Evolutionary conservation across 805 yeast genomes (phyloP), one percentile per base, ranked within the genome.

Genomic region (Cyberlindnera suaveolens): DNA sequence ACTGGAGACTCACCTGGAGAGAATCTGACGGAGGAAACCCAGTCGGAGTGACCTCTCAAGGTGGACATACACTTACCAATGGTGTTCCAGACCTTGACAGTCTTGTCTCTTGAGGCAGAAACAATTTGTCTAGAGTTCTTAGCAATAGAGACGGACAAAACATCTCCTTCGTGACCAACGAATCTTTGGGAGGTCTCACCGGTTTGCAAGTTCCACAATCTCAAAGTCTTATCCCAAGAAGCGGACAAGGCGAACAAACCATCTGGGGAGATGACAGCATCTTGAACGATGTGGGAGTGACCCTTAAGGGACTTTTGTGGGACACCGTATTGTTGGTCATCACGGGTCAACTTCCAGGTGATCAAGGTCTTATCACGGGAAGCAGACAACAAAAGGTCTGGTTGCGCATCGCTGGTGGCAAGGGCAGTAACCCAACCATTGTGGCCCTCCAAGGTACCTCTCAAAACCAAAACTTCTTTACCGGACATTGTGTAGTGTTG

Each of bases 11-110:
- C 79, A 54, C 69, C 70, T 74, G 97, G 98, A 62, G 96, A 87
- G 82, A 91, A 88, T 80, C 96, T 86, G 65, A 90, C 98, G 62
- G 95, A 79, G 55, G 96, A 86, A 65, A 91, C 96, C 99, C 99
- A 93, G 87, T 93, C 99, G 70, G 80, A 68, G 95, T 93, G 99
- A 64, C 95, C 93, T 66, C 80, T 73, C 75, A 90, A 81, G 65
- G 96, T 87, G 75, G 84, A 82, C 80, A 85, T 81, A 80, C 96
- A 89, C 70, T 85, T 85, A 78, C 98, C 99, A 67, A 88, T 77
- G 75, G 95, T 86, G 84, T 93, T 91, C 99, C 99, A 93, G 76
- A 93, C 88, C 82, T 88, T 90, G 72, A 93, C 89, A 72, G 98
- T 86, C 82, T 87, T 87, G 75, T 93, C 99, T 77, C 99, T 90